phyloP scores from a whole-genome alignment of 768 basidiomycete genomes.

The Tulasnella sp. region DNA sequence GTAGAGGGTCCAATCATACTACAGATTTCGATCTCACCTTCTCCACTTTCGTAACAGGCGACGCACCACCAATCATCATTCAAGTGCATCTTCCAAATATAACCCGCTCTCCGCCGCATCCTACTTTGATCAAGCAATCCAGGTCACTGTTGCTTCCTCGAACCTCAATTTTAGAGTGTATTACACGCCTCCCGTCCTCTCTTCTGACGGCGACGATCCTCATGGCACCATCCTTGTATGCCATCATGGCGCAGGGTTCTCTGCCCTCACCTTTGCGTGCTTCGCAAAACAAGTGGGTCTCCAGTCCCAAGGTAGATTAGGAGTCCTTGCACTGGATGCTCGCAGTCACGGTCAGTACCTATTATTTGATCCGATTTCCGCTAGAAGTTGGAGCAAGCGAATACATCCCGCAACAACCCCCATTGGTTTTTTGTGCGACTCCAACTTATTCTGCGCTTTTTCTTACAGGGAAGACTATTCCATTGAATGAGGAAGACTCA shows the following conservation, averaged over 20 bases:
- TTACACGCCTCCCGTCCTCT: slow-evolving; percentile 55
- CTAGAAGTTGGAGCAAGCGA: too few species aligned
- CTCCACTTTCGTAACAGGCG: not conserved
- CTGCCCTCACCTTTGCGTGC: slow-evolving; percentile 78
- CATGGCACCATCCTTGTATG: slow-evolving; percentile 52
- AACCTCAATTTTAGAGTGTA: slow-evolving; percentile 66
- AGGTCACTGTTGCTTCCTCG: slow-evolving; percentile 51
- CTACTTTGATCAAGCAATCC: slow-evolving; percentile 69
- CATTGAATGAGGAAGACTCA: slow-evolving; percentile 27
- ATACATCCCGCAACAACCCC: not conserved
- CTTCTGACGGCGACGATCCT: slow-evolving; percentile 24
- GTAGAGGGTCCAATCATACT: too few species aligned
- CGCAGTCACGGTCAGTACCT: slow-evolving; percentile 64
- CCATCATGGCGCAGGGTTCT: slow-evolving; percentile 92
- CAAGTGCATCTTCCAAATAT: too few species aligned
- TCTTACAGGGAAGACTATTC: slow-evolving; percentile 49
- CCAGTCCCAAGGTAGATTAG: slow-evolving; percentile 54
- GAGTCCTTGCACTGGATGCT: slow-evolving; percentile 71
- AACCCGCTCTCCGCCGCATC: slow-evolving; percentile 62
- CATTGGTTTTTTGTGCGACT: not conserved
- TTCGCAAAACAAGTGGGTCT: slow-evolving; percentile 67
- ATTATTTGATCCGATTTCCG: not conserved
- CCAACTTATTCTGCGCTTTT: not conserved
- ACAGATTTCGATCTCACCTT: not conserved
- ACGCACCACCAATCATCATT: slow-evolving; percentile 14